Base-by-base conservation (phyloP, 192 early-diverging fungal genomes). In the Anaeromyces robustus region DNA sequence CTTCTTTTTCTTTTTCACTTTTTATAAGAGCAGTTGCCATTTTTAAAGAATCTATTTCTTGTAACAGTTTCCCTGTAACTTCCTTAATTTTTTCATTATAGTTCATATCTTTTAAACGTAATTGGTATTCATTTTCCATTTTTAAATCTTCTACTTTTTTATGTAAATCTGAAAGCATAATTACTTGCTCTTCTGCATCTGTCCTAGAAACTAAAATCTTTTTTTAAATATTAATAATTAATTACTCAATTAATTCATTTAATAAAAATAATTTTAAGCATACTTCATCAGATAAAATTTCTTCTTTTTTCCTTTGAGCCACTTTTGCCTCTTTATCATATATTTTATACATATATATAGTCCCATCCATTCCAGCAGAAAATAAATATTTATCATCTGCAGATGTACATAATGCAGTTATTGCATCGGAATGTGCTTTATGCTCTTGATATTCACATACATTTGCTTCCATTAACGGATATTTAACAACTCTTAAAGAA, bases 31-130 rank as follows among this genome's bases (percentile, higher is more conserved):
- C 87, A 12, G 80, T 81, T 12, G 89, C 89, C 84, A 91, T 91
- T 80, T 90, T 89, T 18, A 90, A 81, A 12, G 88, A 86, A 77
- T 91, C 89, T 79, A 92, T 91, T 82, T 92, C 90, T 81, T 92
- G 88, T 84, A 86, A 86, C 79, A 88, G 89, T 84, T 91, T 92
- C 80, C 91, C 90, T 22, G 89, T 90, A 30, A 87, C 84, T 83
- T 91, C 87, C 79, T 90, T 91, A 82, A 92, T 87, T 82, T 91
- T 91, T 81, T 92, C 90, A 84, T 89, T 91, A 83, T 87, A 91
- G 81, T 91, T 91, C 89, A 92, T 90, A 81, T 92, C 90, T 81
- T 92, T 92, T 22, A 92, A 82, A 26, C 89, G 80, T 26, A 92
- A 83, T 81, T 92, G 90, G 82, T 92, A 92, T 79, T 92, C 90